Percentiles rank a stretch among this genome's conserved stretches.
These are phyloP conservation scores for Tetragonia tetragonoides DNA, from an alignment of 148 eudicot genomes.

Conservation along the genomic window DNA sequence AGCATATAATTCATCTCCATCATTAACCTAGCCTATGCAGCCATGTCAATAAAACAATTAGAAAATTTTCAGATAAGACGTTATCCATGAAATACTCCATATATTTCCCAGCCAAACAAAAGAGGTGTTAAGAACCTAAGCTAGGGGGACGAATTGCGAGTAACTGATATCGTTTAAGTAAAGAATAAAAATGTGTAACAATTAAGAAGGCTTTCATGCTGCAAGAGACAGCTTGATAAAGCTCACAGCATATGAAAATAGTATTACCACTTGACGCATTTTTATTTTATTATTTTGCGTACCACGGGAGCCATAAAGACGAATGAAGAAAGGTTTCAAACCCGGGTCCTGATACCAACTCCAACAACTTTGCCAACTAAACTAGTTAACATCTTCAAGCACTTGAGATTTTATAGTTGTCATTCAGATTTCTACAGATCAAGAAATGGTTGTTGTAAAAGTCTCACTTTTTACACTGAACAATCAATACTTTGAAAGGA, in stretches of 20 bases:
- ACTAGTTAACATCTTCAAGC: too few relatives aligned
- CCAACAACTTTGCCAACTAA: too few relatives aligned
- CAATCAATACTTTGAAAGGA: background rate
- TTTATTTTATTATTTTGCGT: too few relatives aligned
- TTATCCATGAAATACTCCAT: background rate
- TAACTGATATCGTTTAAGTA: background rate
- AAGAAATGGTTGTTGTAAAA: background rate
- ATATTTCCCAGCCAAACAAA: background rate
- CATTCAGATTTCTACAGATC: background rate
- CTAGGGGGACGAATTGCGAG: background rate
- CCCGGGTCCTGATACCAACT: too few relatives aligned
- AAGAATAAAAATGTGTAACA: background rate
- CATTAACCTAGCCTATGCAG: slow-evolving; percentile 61
- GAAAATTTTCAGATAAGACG: background rate
- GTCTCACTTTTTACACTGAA: background rate
- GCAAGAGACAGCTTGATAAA: background rate
- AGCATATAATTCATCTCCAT: slow-evolving; percentile 93
- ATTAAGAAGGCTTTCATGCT: too few relatives aligned
- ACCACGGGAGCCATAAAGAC: too few relatives aligned
- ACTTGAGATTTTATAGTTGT: too few relatives aligned
- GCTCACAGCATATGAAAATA: too few relatives aligned
- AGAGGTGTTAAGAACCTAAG: background rate
- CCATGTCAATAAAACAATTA: background rate
- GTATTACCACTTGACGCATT: too few relatives aligned
- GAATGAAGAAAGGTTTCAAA: too few relatives aligned